phyloP scores from a whole-genome alignment of 345 rosid genomes.

The Durio zibethinus region DNA sequence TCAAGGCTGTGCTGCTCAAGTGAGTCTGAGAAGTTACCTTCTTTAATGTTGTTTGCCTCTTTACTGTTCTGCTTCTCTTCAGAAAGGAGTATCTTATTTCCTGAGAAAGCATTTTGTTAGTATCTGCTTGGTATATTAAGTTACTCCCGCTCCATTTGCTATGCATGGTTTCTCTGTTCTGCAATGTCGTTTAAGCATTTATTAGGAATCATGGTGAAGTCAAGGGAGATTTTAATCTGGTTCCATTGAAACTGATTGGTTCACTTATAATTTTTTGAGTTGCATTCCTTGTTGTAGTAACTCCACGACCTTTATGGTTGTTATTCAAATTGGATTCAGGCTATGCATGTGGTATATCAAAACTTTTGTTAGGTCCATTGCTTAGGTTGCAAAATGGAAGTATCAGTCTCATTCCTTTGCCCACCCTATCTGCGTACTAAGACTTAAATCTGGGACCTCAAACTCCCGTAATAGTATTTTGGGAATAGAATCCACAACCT shows the following conservation, averaged over 20 bases:
- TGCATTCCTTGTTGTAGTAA: neutral
- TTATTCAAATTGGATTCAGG: neutral
- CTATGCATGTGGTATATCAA: neutral
- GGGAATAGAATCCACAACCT: neutral
- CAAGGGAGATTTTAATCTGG: neutral
- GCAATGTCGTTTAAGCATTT: neutral
- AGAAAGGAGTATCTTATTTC: neutral
- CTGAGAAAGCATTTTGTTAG: too few relatives aligned
- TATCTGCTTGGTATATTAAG: neutral
- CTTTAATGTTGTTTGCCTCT: conserved; percentile 8
- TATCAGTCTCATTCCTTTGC: neutral
- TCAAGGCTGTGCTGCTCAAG: conserved; percentile 96
- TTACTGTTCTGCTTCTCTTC: neutral
- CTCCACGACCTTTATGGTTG: neutral
- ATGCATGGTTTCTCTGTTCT: neutral
- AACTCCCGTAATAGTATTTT: neutral
- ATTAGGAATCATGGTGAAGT: neutral
- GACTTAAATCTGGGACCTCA: neutral
- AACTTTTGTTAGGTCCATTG: neutral
- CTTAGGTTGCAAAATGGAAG: neutral
- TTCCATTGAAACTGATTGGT: neutral
- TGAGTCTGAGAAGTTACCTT: conserved; percentile 29
- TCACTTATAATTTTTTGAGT: neutral
- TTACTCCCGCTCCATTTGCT: neutral
- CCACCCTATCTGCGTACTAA: neutral